A percentile compares a stretch with the other conserved stretches of the same genome.
These are phyloP conservation scores for Marasmius fiardii DNA, from an alignment of 1,284 basidiomycete species.

Conservation along the genomic window DNA sequence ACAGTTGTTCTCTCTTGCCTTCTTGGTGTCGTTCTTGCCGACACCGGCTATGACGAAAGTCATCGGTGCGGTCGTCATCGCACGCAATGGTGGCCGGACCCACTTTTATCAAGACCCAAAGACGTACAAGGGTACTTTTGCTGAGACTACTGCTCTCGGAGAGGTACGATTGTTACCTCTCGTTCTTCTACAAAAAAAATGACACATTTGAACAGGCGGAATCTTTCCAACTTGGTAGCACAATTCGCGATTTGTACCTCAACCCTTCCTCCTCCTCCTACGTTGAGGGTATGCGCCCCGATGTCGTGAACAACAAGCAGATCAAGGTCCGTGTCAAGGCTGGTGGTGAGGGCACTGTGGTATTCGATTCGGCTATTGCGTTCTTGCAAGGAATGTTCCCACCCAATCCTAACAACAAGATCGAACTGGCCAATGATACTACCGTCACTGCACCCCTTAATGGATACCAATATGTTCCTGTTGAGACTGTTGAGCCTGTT, in stretches of 20 bases:
- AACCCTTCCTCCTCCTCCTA: conserved; percentile 57
- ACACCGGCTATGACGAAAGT: conserved; percentile 55
- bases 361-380: conserved; percentile 79
- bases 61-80: conserved; percentile 78
- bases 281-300: conserved; percentile 63
- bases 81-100: conserved; percentile 80
- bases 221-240: conserved; percentile 66
- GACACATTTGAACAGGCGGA: conserved; percentile 44
- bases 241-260: conserved; percentile 71
- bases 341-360: conserved; percentile 79
- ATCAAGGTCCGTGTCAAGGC: conserved; percentile 77
- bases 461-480: conserved; percentile 84
- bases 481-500: conserved; percentile 79
- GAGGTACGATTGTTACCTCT: conserved; percentile 45
- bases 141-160: conserved; percentile 81
- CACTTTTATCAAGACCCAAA: conserved; percentile 69
- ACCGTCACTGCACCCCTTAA: conserved; percentile 72
- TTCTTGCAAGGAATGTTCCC: conserved; percentile 80
- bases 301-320: conserved; percentile 69
- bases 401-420: conserved; percentile 64
- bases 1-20: conserved; percentile 6
- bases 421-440: conserved; percentile 75
- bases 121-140: conserved; percentile 67
- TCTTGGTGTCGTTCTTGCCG: conserved; percentile 16
- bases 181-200: too few species aligned